Evolutionary conservation across 2,329 filamentous ascomycete genomes (phyloP), one percentile per base, ranked within the genome.

Genomic region (Colletotrichum limetticola): DNA sequence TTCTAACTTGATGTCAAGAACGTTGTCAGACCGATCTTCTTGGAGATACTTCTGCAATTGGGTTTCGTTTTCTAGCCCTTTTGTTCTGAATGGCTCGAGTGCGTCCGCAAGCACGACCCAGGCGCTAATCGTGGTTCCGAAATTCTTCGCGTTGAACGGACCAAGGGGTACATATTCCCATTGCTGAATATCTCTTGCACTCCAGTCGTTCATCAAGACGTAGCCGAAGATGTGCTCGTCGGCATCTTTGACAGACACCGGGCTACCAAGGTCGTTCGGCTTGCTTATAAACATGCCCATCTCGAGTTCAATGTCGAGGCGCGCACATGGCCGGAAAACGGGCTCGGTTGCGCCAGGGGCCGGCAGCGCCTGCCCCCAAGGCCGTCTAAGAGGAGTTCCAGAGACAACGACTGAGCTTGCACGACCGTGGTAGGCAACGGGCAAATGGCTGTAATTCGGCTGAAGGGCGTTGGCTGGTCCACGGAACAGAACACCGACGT

Each of bases 291-390:
- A 95, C 71, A 91, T 92, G 4, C 92, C 94, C 46, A 96, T 84
- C 79, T 97, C 94, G 1, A 96, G 86, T 80, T 97, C 94, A 53
- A 95, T 91, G 78, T 97, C 94, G 0, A 97, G 86, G 77, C 88
- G 79, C 68, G 79, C 89, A 75, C 88, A 89, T 75, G 90, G 91
- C 0, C 90, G 86, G 3, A 89, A 87, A 66, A 92, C 90, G 2
- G 83, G 83, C 1, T 86, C 86, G 90, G 67, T 87, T 78, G 80
- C 91, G 89, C 77, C 76, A 1, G 74, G 72, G 4, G 68, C 64
- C 4, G 72, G 72, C 8, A 74, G 26, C 1, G 64, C 72, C 79
- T 95, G 93, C 1, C 93, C 93, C 62, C 89, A 88, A 0, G 93
- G 93, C 57, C 93, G 86, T 28, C 87, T 85, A 63, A 95, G 88